These are phyloP conservation scores for Pythium insidiosum DNA, from an alignment of 352 stramenopile genomes.

Conservation along the genomic window DNA sequence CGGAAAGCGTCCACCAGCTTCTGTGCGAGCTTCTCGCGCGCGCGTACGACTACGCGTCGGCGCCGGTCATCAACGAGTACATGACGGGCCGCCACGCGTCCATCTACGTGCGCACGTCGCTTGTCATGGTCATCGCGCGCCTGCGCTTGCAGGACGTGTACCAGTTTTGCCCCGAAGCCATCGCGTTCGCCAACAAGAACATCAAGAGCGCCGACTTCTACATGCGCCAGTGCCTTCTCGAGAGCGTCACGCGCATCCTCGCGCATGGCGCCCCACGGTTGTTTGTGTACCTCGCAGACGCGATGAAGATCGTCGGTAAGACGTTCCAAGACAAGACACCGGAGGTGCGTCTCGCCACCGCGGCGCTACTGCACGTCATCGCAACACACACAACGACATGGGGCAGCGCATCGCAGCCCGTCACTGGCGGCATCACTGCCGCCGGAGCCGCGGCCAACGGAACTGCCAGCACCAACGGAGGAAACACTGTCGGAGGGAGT, in stretches of 20 bases:
- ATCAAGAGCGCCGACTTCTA: conserved; percentile 66
- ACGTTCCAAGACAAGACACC: conserved; percentile 67
- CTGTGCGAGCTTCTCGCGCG: conserved; percentile 65
- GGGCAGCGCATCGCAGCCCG: conserved; percentile 1
- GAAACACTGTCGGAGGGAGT: not conserved
- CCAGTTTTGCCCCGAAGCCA: conserved; percentile 55
- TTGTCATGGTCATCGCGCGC: conserved; percentile 61
- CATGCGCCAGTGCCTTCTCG: conserved; percentile 69
- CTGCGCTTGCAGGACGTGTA: conserved; percentile 46
- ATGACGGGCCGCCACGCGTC: conserved; percentile 45
- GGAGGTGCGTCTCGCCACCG: conserved; percentile 57
- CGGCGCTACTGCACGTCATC: conserved; percentile 54
- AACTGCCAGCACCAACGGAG: not conserved
- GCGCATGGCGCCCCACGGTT: conserved; percentile 24
- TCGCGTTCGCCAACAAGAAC: conserved; percentile 54
- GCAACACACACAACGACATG: conserved; percentile 35
- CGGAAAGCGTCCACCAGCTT: conserved; percentile 59
- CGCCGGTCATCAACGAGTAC: conserved; percentile 42
- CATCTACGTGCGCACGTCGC: conserved; percentile 55
- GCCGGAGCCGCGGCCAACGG: not conserved
- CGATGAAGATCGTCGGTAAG: conserved; percentile 65
- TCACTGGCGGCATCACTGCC: conserved; percentile 1
- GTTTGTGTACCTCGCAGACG: conserved; percentile 42
- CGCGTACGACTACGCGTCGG: conserved; percentile 65
- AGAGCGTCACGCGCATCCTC: conserved; percentile 54